These are phyloP conservation scores for Fusarium nelsonii DNA, from an alignment of 2,329 filamentous ascomycete species.

Conservation along the genomic window DNA sequence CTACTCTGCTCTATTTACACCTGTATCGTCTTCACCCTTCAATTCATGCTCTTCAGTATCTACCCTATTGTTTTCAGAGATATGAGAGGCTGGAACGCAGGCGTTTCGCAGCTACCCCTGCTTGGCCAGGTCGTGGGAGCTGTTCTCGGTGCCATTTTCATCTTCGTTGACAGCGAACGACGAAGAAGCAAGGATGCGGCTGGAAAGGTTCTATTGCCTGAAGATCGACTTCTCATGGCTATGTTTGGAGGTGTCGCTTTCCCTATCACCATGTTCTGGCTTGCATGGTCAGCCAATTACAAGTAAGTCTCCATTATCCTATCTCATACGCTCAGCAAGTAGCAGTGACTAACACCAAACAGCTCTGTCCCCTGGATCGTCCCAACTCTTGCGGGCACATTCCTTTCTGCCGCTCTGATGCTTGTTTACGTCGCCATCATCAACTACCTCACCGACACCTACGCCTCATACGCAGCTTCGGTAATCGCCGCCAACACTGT, in stretches of 20 bases:
- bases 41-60: conserved; percentile 71
- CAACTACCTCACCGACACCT: conserved; percentile 67
- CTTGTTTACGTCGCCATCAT: conserved; percentile 65
- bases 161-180: conserved; percentile 56
- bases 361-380: conserved; percentile 69
- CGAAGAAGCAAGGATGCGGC: conserved; percentile 55
- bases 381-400: conserved; percentile 54
- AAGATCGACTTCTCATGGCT: conserved; percentile 70
- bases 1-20: conserved; percentile 65
- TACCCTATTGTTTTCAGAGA: conserved; percentile 68
- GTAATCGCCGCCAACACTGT: not conserved
- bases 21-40: conserved; percentile 63
- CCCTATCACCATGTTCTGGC: conserved; percentile 71
- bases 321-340: conserved; percentile 21
- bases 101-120: conserved; percentile 64
- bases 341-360: conserved; percentile 42
- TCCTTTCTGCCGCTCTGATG: conserved; percentile 54
- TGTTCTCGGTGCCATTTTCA: conserved; percentile 56
- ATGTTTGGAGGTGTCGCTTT: conserved; percentile 65
- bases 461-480: conserved; percentile 69
- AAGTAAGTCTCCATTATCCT: conserved; percentile 54
- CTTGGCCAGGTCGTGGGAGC: conserved; percentile 64
- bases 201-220: conserved; percentile 57
- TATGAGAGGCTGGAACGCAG: conserved; percentile 65
- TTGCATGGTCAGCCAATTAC: conserved; percentile 69